Conservation (phyloP, 73 alveolate species). For the Symbiodinium natans region DNA sequence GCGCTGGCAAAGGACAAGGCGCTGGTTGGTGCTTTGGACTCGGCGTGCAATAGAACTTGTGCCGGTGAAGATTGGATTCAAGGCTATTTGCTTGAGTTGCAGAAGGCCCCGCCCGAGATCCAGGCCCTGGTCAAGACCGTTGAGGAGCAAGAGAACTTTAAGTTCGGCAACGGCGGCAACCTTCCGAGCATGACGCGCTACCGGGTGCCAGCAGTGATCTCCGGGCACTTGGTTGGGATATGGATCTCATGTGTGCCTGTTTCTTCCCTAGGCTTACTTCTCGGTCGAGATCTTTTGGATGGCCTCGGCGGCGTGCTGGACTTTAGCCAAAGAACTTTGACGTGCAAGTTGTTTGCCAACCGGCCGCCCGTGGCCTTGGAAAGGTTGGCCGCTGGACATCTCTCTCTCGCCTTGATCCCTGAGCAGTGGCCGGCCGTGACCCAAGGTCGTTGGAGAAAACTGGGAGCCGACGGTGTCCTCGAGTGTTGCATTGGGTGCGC, state of each 20-base stretch:
- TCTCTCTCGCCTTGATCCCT: background rate
- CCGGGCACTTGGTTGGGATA: background rate
- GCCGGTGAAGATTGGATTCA: background rate
- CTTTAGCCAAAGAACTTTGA: background rate
- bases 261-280: background rate
- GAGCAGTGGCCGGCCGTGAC: background rate
- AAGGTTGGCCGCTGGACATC: background rate
- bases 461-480: background rate
- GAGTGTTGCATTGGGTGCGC: background rate
- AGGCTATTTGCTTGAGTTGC: background rate
- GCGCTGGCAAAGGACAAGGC: background rate
- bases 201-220: background rate
- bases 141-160: background rate
- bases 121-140: background rate
- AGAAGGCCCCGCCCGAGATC: background rate
- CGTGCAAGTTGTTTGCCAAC: background rate
- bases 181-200: background rate
- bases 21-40: background rate
- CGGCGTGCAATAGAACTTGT: background rate
- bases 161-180: background rate
- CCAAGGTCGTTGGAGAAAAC: background rate
- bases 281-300: background rate
- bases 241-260: background rate
- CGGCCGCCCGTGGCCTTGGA: background rate
- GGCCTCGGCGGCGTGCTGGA: background rate